A percentile compares a stretch with the other conserved stretches of the same genome.
These are phyloP conservation scores for Leccinum discolor DNA, from an alignment of 1,284 basidiomycete species.

Conservation along the genomic window DNA sequence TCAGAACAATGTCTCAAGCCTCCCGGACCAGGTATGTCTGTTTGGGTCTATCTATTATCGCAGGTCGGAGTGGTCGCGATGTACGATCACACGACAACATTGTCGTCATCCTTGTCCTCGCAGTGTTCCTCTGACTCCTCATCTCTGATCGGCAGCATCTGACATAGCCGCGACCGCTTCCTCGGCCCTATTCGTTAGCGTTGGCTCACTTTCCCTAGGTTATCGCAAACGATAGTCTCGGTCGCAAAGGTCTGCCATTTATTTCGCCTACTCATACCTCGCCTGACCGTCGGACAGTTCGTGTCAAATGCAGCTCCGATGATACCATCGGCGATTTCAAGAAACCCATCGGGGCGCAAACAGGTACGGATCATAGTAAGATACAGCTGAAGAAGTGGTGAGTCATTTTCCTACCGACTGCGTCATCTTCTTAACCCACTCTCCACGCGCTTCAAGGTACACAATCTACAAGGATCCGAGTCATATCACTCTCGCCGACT, in stretches of 20 bases:
- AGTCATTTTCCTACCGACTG: conserved; percentile 24
- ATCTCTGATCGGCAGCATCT: too few species aligned
- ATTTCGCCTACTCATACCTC: not conserved
- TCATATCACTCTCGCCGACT: conserved; percentile 89
- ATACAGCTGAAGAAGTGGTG: conserved; percentile 98
- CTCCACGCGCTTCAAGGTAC: conserved; percentile 57
- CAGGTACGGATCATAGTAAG: conserved; percentile 84
- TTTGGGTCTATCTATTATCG: too few species aligned
- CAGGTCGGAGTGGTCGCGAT: too few species aligned
- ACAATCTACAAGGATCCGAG: conserved; percentile 84
- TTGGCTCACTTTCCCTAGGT: conserved; percentile 51
- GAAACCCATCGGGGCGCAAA: conserved; percentile 96
- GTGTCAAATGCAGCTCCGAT: conserved; percentile 91
- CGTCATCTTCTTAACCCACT: conserved; percentile 1
- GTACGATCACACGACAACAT: too few species aligned
- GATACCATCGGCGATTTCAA: conserved; percentile 98
- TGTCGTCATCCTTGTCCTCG: too few species aligned
- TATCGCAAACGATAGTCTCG: conserved; percentile 96
- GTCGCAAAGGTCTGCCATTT: conserved; percentile 79
- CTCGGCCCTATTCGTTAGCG: not conserved
- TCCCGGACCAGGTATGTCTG: too few species aligned
- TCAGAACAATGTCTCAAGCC: too few species aligned
- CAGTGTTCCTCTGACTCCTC: too few species aligned
- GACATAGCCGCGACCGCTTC: too few species aligned
- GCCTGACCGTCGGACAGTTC: conserved; percentile 51